Evolutionary conservation across 768 basidiomycete genomes (phyloP), one percentile per base, ranked within the genome.

Genomic region (Trametes meyenii): DNA sequence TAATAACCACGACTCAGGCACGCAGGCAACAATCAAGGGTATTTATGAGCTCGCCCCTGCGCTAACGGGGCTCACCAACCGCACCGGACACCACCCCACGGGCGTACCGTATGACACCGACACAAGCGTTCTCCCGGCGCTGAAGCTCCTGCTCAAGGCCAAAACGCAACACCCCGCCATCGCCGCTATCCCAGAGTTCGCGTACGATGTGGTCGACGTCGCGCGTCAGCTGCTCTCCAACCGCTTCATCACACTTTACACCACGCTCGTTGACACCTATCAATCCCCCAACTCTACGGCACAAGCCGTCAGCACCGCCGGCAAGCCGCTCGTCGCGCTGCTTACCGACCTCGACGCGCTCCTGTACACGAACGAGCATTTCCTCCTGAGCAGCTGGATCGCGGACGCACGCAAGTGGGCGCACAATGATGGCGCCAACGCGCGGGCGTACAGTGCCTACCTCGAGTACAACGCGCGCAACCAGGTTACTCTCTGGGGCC

Each of bases 401-500:
- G 36, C 67, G 24, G 70, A 70, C 33, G 77, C 77, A 0, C 66
- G 60, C 38, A 57, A 45, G n/a, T 76, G 72, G 73, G 68, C 73
- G 19, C 49, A 66, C 42, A 69, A 62, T 12, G 69, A 77, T 40
- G 56, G 55, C 50, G 63, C 72, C 21, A 46, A 46, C 21, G 19
- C 45, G 8, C 29, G 29, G 4, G 29, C 3, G n/a, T 77, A 76
- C 54, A 74, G 70, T 0, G 64, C 64, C 24, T 77, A 74, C 58
- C 70, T 79, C 24, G 76, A 74, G 60, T 77, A 76, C 56, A 70
- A 73, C 49, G 75, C 78, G 17, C 68, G 77, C 21, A 79, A 78
- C 63, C 78, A 79, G 66, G 71, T 79, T 64, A 79, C 77, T 33
- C 74, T 79, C 26, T 79, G 78, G 77, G 78, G 78, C 23, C 77